Evolutionary conservation across 2,329 filamentous ascomycete species (phyloP), one percentile per base, ranked within the genome.

Genomic region (Venturia nashicola): DNA sequence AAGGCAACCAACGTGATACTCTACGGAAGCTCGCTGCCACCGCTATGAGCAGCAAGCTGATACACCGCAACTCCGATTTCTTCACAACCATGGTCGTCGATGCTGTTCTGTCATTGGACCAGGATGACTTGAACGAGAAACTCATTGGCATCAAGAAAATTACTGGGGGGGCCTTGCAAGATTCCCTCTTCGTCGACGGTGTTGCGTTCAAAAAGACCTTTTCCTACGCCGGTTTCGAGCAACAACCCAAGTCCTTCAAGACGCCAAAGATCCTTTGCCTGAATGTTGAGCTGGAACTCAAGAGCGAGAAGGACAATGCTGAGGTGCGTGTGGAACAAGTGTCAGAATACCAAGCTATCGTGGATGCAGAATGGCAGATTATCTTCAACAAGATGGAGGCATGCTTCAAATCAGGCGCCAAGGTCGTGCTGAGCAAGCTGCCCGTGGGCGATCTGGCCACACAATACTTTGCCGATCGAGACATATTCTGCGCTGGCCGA

Each of bases 191-290:
- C 77, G 89, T 99, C 73, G 94, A 97, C 76, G 94, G 94, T 73
- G 94, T 99, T 67, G 93, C 94, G 43, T 99, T 99, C 83, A 97
- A 97, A 82, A 99, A 99, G 85, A 99, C 94, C 5, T 99, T 99
- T 77, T 92, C 93, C 61, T 99, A 99, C 74, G 94, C 94, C 70
- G 94, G 94, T 73, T 99, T 99, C 78, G 94, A 99, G 79, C 94
- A 99, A 79, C 94, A 99, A 79, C 94, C 94, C 69, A 99, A 99
- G 79, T 87, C 85, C 8, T 97, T 99, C 82, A 86, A 83, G 74
- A 85, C 96, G 77, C 94, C 94, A 66, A 96, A 95, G 82, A 96
- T 99, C 70, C 90, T 97, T 66, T 97, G 93, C 78, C 80, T 99
- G 70, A 99, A 97, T 75, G 94, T 99, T 70, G 94, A 99, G 79